Percentiles rank a stretch among this genome's conserved stretches.
Conservation (phyloP, 768 basidiomycete genomes). For the Neoboletus subvelutipes region DNA sequence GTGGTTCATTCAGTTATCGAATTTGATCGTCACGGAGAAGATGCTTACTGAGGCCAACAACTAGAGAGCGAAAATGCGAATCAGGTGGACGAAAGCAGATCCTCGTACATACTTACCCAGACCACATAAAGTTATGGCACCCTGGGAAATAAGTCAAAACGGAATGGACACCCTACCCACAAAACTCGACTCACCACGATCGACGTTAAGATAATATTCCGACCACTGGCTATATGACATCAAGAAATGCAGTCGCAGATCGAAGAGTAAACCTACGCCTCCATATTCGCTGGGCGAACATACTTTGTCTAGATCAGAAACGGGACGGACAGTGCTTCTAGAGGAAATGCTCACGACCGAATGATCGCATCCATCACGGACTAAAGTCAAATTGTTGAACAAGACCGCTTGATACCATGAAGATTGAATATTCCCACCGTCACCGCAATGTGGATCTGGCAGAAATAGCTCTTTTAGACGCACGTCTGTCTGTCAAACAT, state of each 20-base stretch:
- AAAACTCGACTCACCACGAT: slow-evolving; percentile 42
- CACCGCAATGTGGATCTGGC: slow-evolving; percentile 50
- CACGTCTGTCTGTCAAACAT: not conserved
- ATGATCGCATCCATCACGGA: slow-evolving; percentile 49
- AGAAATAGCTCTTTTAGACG: not conserved
- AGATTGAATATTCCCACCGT: slow-evolving; percentile 41
- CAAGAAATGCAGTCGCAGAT: not conserved
- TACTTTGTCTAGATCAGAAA: slow-evolving; percentile 23
- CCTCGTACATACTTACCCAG: slow-evolving; percentile 38
- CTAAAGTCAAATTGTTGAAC: slow-evolving; percentile 29
- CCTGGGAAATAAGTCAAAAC: slow-evolving; percentile 25
- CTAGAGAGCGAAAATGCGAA: not conserved
- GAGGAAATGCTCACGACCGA: slow-evolving; percentile 31
- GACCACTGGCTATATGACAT: slow-evolving; percentile 42
- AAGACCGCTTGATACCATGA: not conserved
- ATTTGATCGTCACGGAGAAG: not conserved
- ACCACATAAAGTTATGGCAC: slow-evolving; percentile 38
- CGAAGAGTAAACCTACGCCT: slow-evolving; percentile 36
- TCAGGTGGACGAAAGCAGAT: not conserved
- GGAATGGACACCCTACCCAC: not conserved
- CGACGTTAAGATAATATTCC: slow-evolving; percentile 40
- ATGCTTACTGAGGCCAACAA: slow-evolving; percentile 12
- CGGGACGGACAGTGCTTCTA: not conserved
- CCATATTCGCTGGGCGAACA: slow-evolving; percentile 52
- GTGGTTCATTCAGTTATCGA: not conserved